These are phyloP conservation scores for Torrubiella hemipterigena DNA, from an alignment of 2,329 filamentous ascomycete species.

Conservation along the genomic window DNA sequence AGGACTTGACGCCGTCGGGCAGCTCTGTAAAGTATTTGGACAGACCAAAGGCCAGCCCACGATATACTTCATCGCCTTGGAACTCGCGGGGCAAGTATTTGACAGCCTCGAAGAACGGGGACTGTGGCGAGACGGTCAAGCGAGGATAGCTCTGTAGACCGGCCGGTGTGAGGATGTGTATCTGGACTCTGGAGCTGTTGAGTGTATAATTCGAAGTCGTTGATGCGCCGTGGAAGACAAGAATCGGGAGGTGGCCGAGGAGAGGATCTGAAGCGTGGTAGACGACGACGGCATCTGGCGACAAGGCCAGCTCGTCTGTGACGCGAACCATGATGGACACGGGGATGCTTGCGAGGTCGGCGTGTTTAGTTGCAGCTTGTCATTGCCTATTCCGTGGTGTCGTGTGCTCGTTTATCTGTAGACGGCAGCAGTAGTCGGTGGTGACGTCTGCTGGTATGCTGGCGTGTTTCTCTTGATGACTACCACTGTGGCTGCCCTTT, in stretches of 20 bases:
- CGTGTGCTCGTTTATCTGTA: no score
- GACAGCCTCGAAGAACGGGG: conserved; percentile 82
- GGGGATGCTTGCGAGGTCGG: conserved; percentile 4
- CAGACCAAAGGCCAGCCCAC: conserved; percentile 82
- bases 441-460: no score
- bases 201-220: conserved; percentile 77
- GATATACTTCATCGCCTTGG: conserved; percentile 88
- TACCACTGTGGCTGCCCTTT: no score
- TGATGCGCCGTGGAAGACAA: conserved; percentile 87
- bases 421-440: no score
- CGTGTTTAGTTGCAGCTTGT: conserved; percentile 10
- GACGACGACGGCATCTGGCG: conserved; percentile 70
- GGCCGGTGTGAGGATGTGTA: conserved; percentile 82
- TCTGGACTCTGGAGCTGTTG: conserved; percentile 87
- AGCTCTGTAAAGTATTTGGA: conserved; percentile 92
- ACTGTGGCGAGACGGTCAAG: conserved; percentile 86
- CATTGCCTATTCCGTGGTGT: no score
- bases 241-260: conserved; percentile 66
- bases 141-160: conserved; percentile 84
- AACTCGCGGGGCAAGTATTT: conserved; percentile 82
- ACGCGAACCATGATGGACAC: conserved; percentile 66
- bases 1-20: conserved; percentile 60
- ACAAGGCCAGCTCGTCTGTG: conserved; percentile 65
- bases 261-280: conserved; percentile 83
- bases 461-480: no score